These are phyloP conservation scores for Fusarium udum DNA, from an alignment of 2,329 filamentous ascomycete species.

Conservation along the genomic window DNA sequence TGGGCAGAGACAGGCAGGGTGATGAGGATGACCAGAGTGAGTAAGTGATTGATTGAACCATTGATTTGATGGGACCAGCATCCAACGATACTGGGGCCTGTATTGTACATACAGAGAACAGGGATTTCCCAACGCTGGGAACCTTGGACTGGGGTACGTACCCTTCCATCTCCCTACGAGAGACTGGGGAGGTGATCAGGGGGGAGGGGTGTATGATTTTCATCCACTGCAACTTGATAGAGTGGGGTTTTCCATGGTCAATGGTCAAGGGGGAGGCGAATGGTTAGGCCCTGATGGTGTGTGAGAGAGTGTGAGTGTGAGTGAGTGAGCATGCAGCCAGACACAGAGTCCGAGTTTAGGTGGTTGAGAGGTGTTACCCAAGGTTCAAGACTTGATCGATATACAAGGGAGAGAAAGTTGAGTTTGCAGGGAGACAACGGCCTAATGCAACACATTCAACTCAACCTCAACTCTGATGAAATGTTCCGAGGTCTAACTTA, in stretches of 20 bases:
- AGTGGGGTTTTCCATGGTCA: conserved; percentile 22
- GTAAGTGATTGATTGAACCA: conserved; percentile 24
- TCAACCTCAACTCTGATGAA: conserved; percentile 22
- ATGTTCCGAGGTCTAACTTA: conserved; percentile 17
- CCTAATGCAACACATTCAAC: conserved; percentile 30
- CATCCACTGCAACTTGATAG: conserved; percentile 24
- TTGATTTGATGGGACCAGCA: conserved; percentile 32
- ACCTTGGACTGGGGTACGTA: conserved; percentile 23
- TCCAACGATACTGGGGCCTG: conserved; percentile 18
- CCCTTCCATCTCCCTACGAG: conserved; percentile 12
- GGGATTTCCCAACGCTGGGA: conserved; percentile 16
- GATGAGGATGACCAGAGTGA: conserved; percentile 25
- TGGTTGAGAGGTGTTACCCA: conserved; percentile 12
- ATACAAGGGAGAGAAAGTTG: conserved; percentile 29
- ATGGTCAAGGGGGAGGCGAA: conserved; percentile 36
- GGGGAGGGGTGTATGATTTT: conserved; percentile 36
- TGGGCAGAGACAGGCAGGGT: conserved; percentile 18
- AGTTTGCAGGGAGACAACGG: conserved; percentile 22
- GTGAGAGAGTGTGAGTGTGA: background rate
- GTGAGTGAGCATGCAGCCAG: conserved; percentile 11
- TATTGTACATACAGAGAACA: conserved; percentile 2
- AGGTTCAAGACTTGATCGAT: conserved; percentile 18
- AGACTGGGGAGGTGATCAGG: conserved; percentile 35
- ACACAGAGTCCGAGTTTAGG: conserved; percentile 1
- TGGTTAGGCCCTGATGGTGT: conserved; percentile 28